Evolutionary conservation across 805 yeast genomes (phyloP).

Genomic region (Wickerhamomyces subpelliculosus): DNA sequence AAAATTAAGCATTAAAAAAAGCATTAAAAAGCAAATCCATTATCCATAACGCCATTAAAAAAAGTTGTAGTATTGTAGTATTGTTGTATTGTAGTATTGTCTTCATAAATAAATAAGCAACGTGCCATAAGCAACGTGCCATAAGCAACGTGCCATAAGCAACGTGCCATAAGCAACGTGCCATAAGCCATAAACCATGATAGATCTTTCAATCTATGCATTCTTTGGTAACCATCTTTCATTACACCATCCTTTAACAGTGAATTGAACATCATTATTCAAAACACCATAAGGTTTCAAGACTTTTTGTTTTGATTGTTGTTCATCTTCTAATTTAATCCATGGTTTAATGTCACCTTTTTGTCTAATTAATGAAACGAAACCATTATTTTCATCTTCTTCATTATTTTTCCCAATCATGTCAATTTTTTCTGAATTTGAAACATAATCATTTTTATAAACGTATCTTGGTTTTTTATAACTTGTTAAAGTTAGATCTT

Average conservation of each 20-base stretch:
- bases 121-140: too few species aligned
- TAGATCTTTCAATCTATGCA: neutral
- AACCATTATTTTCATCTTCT: constrained; percentile 2
- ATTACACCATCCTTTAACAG: constrained; percentile 24
- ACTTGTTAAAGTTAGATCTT: constrained; percentile 33
- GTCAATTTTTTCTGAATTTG: too few species aligned
- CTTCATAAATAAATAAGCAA: too few species aligned
- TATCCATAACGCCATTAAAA: too few species aligned
- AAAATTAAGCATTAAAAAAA: too few species aligned
- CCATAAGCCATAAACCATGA: neutral
- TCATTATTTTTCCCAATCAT: too few species aligned
- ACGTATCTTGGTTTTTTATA: constrained; percentile 23
- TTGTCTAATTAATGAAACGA: constrained; percentile 15
- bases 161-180: neutral
- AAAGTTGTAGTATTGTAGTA: neutral
- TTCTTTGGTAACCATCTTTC: constrained; percentile 15
- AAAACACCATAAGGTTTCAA: constrained; percentile 16
- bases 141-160: too few species aligned
- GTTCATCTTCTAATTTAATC: constrained; percentile 20
- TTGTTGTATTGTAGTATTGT: too few species aligned
- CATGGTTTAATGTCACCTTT: constrained; percentile 21
- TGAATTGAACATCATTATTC: constrained; percentile 16
- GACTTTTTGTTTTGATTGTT: constrained; percentile 2
- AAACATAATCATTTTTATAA: constrained; percentile 2
- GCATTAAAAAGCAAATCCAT: too few species aligned